A percentile compares a stretch with the other conserved stretches of the same genome.
These are phyloP conservation scores for Ophiosphaerella narmari DNA, from an alignment of 2,329 filamentous ascomycete genomes.

Conservation along the genomic window DNA sequence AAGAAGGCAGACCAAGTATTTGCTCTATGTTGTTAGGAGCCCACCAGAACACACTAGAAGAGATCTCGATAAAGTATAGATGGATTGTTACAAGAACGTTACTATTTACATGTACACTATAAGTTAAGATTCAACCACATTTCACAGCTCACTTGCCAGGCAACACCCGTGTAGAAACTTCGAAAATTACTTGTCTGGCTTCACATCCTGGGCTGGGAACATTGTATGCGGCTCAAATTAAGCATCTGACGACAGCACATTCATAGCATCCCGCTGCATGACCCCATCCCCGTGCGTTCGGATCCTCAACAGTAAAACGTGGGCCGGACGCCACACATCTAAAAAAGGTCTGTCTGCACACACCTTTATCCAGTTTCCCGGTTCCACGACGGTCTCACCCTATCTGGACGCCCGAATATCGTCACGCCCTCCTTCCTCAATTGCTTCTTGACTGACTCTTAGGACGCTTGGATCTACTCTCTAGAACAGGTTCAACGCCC, in stretches of 20 bases:
- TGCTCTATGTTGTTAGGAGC: slow-evolving; percentile 4
- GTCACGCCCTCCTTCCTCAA: slow-evolving; percentile 15
- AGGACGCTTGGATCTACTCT: slow-evolving; percentile 6
- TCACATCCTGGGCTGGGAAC: slow-evolving; percentile 15
- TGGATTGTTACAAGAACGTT: neutral
- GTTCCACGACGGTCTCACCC: slow-evolving; percentile 24
- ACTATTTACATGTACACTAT: neutral
- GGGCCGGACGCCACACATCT: slow-evolving; percentile 31
- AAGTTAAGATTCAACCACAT: neutral
- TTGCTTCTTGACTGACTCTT: slow-evolving; percentile 10
- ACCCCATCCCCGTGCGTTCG: slow-evolving; percentile 17
- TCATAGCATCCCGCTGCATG: slow-evolving; percentile 26
- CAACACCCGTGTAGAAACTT: neutral
- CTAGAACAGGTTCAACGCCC: slow-evolving; percentile 20
- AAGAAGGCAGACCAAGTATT: slow-evolving; percentile 23
- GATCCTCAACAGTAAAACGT: slow-evolving; percentile 16
- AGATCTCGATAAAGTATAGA: slow-evolving; percentile 14
- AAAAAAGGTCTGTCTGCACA: slow-evolving; percentile 31
- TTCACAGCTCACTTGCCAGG: neutral
- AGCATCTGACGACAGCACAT: slow-evolving; percentile 46
- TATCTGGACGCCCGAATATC: slow-evolving; percentile 16
- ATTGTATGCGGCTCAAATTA: slow-evolving; percentile 42
- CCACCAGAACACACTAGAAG: slow-evolving; percentile 17
- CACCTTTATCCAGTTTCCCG: slow-evolving; percentile 16
- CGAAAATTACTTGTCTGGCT: slow-evolving; percentile 6